These are phyloP conservation scores for Tetrapyrgos nigripes DNA, from an alignment of 1,284 basidiomycete genomes.

Conservation along the genomic window DNA sequence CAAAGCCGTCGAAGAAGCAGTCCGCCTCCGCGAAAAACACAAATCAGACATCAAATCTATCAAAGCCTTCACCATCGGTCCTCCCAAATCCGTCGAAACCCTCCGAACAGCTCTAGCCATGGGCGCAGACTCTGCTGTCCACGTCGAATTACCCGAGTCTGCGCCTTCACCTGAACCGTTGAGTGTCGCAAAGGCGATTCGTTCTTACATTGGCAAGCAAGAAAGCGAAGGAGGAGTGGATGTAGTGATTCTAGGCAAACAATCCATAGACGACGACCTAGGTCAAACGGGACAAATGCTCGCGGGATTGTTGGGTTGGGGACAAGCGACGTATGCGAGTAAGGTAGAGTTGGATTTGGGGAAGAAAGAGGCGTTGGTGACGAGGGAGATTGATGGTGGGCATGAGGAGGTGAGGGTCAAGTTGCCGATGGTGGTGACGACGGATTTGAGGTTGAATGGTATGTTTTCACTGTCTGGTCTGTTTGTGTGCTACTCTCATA, in stretches of 20 bases:
- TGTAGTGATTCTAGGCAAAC: constrained; percentile 97
- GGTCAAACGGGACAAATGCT: constrained; percentile 99
- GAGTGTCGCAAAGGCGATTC: constrained; percentile 86
- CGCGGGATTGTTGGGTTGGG: constrained; percentile 91
- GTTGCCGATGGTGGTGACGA: constrained; percentile 91
- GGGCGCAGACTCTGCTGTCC: constrained; percentile 95
- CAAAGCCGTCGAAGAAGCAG: constrained; percentile 95
- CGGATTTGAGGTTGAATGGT: constrained; percentile 88
- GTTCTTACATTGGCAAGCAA: constrained; percentile 78
- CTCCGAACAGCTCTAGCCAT: constrained; percentile 97
- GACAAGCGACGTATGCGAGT: constrained; percentile 95
- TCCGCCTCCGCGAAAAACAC: constrained; percentile 78
- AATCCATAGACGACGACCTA: constrained; percentile 97
- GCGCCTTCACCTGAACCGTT: constrained; percentile 73
- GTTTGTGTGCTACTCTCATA: neutral
- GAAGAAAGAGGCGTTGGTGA: constrained; percentile 76
- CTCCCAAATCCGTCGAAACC: constrained; percentile 89
- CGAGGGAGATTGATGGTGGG: constrained; percentile 96
- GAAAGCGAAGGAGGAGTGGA: constrained; percentile 75
- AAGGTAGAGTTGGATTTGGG: constrained; percentile 82
- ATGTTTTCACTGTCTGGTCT: constrained; percentile 18
- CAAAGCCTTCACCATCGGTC: constrained; percentile 92
- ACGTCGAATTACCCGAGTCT: constrained; percentile 85
- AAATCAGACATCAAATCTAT: constrained; percentile 62
- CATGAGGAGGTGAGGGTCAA: constrained; percentile 83